Base-by-base conservation (phyloP, 169 alveolate genomes). In the Condylostoma magnum region DNA sequence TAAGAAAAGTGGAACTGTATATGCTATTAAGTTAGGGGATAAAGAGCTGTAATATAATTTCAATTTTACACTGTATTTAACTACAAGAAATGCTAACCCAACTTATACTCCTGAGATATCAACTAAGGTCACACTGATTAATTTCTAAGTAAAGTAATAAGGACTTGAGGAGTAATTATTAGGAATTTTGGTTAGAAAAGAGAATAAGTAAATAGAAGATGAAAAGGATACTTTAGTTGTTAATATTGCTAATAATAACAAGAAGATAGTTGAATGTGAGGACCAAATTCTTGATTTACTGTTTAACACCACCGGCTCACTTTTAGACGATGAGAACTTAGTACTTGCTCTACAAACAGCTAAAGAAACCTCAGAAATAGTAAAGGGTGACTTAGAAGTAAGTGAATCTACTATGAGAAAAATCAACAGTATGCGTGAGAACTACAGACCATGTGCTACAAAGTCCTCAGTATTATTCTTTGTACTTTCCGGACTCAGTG, bases 61-160 rank as follows among this genome's bases (percentile, higher is more conserved):
- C 12, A 85, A 86, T 76, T 96, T 96, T 87, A 87, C 86, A 79
- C 87, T 96, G 76, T 94, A 90, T 79, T 86, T 96, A 83, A 95
- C 99, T 4, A 96, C 99, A 10, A 95, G 96, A 84, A 77, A 93
- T 79, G 69, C 95, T 46, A 96, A 96, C 77, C 99, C 99, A 20
- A 95, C 90, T 66, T 96, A 94, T 79, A 95, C 97, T 6, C 98
- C 99, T 10, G 99, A 96, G 72, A 90, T 93, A 43, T 92, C 95
- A 34, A 93, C 98, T 15, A 94, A 93, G 69, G 95, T 95, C 36
- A 91, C 93, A 37, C 68, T 96, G 25, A 93, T 96, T 43, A 96
- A 96, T 87, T 96, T 95, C 84, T 91, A 96, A 28, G 98, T 95
- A 44, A 95, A 93, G 41, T 93, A 91, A 86, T 90, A 91, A 54